phyloP scores from a whole-genome alignment of 306 rosid species.

The Astragalus membranaceus region DNA sequence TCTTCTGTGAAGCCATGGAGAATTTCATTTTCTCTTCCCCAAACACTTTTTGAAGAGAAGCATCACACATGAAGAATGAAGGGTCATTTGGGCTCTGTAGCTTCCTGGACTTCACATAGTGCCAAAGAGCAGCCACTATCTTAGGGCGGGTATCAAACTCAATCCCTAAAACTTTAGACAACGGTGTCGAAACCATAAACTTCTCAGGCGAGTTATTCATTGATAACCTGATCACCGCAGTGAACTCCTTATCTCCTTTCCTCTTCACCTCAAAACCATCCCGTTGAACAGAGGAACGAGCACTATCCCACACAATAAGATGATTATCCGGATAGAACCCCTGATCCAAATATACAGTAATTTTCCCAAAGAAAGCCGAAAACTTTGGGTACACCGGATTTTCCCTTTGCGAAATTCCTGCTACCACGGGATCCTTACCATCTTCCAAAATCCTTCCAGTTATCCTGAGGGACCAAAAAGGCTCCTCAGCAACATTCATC shows the following conservation, averaged over 20 bases:
- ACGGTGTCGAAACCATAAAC: slow-evolving; percentile 61
- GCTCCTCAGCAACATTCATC: slow-evolving; percentile 41
- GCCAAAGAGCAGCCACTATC: slow-evolving; percentile 92
- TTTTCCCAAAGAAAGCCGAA: slow-evolving; percentile 77
- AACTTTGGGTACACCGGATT: slow-evolving; percentile 43
- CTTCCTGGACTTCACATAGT: slow-evolving; percentile 70
- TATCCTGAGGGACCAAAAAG: slow-evolving; percentile 89
- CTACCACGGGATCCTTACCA: slow-evolving; percentile 66
- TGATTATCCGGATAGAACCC: slow-evolving; percentile 70
- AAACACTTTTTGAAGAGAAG: slow-evolving; percentile 75
- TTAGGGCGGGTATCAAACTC: slow-evolving; percentile 75
- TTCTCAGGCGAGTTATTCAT: slow-evolving; percentile 74
- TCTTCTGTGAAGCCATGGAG: slow-evolving; percentile 56
- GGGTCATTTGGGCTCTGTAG: slow-evolving; percentile 81
- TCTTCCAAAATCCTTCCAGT: slow-evolving; percentile 85
- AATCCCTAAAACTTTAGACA: slow-evolving; percentile 72
- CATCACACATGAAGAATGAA: slow-evolving; percentile 74
- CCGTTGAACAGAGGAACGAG: slow-evolving; percentile 54
- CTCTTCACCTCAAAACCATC: slow-evolving; percentile 98
- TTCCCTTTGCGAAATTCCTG: slow-evolving; percentile 35
- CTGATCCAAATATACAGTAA: slow-evolving; percentile 82
- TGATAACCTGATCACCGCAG: slow-evolving; percentile 53
- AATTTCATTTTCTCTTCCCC: slow-evolving; percentile 95
- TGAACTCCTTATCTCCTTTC: slow-evolving; percentile 86
- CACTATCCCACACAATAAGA: slow-evolving; percentile 71